Percentiles rank a stretch among this genome's conserved stretches.
Evolutionary conservation across 2,329 filamentous ascomycete species (phyloP).

Genomic region (Onygena corvina): DNA sequence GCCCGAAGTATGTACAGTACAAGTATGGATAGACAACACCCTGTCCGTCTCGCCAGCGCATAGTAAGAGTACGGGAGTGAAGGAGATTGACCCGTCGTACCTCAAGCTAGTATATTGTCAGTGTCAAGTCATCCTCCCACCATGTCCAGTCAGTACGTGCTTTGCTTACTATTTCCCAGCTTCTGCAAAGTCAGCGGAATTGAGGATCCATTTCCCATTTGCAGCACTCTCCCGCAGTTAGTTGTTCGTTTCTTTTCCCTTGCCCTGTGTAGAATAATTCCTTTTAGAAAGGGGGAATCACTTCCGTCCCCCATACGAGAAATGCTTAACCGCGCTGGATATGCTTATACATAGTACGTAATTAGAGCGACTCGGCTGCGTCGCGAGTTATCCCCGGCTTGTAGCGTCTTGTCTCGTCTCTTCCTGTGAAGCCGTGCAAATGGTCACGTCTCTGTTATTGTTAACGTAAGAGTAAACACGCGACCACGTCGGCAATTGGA

Average conservation of each 20-base stretch:
- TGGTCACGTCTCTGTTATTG: no score
- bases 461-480: neutral
- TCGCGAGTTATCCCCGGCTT: neutral
- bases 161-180: no score
- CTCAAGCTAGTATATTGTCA: no score
- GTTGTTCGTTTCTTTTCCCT: neutral
- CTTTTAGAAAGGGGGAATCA: constrained; percentile 5
- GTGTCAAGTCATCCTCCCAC: no score
- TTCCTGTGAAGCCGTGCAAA: no score
- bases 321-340: constrained; percentile 1
- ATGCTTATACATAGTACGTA: neutral
- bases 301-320: constrained; percentile 3
- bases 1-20: neutral
- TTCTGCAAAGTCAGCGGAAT: no score
- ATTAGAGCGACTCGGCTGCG: neutral
- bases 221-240: neutral
- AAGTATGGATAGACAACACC: neutral
- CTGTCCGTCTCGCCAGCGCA: neutral
- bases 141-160: no score
- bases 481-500: constrained; percentile 3
- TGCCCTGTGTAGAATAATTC: constrained; percentile 1
- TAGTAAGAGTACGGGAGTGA: no score
- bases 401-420: neutral
- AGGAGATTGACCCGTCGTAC: no score
- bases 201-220: no score